Base-by-base conservation (phyloP, 805 yeast species). In the Cyberlindnera xylosilytica region DNA sequence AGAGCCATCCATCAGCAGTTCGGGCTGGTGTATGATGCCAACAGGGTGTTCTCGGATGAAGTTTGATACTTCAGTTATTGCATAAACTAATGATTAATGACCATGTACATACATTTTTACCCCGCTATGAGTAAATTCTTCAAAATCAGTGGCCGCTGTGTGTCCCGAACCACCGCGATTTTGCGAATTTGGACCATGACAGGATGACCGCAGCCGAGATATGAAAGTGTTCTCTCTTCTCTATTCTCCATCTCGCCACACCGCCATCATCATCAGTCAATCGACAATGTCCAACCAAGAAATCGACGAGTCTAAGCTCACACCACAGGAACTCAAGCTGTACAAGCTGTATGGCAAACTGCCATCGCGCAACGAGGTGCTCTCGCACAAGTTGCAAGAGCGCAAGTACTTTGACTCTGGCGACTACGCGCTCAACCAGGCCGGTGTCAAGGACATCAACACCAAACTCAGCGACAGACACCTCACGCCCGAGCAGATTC, bases 321-420 rank as follows among this genome's bases (percentile, higher is more conserved):
- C 50, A 19, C 50, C 93, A 12, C 93, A 89, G 57, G 97, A 90
- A 61, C 70, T 83, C 59, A 81, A 81, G 47, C 69, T 90, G 18
- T 83, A 81, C 64, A 81, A 77, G 56, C 65, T 89, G 69, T 89
- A 90, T 62, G 97, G 97, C 23, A 85, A 81, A 59, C 68, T 89
- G 38, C 97, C 97, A 19, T 76, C 89, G 20, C 82, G 79, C 44
- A 81, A 83, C 43, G 95, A 88, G 49, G 69, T 89, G 17, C 70
- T 89, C 39, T 74, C 83, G 39, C 78, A 83, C 47, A 87, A 84
- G 60, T 68, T 87, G 54, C 86, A 85, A 63, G 97, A 89, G 50
- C 78, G 96, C 55, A 90, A 88, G 68, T 89, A 85, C 63, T 90
- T 89, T 57, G 97, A 89, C 59, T 84, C 95, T 48, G 97, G 97